phyloP scores from a whole-genome alignment of 768 basidiomycete species.

The Lactarius sanguifluus region DNA sequence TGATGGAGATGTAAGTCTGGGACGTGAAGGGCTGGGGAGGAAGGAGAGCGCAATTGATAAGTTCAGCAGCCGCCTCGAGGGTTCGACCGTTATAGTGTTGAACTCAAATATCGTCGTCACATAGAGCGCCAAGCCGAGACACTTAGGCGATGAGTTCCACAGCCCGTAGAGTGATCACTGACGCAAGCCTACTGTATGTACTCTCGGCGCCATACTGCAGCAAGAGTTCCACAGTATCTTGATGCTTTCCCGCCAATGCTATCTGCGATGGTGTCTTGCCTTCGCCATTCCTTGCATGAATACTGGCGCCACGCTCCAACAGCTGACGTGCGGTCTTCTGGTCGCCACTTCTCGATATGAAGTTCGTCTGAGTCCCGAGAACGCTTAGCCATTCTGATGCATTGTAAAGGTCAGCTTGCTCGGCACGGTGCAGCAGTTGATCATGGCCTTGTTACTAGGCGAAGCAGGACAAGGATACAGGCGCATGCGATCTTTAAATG shows the following conservation, averaged over 20 bases:
- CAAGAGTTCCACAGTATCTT: neutral
- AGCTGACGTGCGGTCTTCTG: neutral
- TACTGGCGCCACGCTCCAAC: neutral
- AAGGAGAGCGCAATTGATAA: conserved; percentile 27
- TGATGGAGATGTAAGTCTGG: conserved; percentile 72
- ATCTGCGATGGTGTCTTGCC: neutral
- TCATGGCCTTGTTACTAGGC: too few relatives aligned
- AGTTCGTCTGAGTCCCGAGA: neutral
- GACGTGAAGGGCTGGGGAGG: conserved; percentile 24
- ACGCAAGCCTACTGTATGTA: neutral
- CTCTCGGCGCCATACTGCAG: neutral
- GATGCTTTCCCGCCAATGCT: too few relatives aligned
- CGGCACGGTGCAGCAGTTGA: too few relatives aligned
- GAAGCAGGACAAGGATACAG: neutral
- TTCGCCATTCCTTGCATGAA: neutral
- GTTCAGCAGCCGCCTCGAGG: conserved; percentile 22
- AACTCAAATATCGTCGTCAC: too few relatives aligned
- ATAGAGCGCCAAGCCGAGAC: too few relatives aligned
- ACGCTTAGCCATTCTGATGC: neutral
- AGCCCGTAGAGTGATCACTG: neutral
- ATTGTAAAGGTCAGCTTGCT: too few relatives aligned
- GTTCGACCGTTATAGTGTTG: too few relatives aligned
- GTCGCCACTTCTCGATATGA: neutral
- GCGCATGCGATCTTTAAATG: neutral
- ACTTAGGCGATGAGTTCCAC: neutral